phyloP scores from a whole-genome alignment of 1,284 basidiomycete genomes.

The Leccinum solheimii region DNA sequence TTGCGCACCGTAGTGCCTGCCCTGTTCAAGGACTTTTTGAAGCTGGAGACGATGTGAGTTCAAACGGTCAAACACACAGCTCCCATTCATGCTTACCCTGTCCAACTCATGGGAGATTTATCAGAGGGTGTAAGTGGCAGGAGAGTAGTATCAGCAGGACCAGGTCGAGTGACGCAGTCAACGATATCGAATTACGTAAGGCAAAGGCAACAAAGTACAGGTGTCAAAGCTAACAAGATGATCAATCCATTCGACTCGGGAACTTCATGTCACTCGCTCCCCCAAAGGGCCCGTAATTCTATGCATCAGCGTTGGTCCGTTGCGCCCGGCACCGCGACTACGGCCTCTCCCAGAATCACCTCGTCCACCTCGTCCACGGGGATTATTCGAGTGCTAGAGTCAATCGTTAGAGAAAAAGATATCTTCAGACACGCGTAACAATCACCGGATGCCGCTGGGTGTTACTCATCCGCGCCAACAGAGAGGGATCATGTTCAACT shows the following conservation, averaged over 20 bases:
- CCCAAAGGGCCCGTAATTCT: slow-evolving; percentile 22
- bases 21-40: slow-evolving; percentile 94
- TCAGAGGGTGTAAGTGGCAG: background rate
- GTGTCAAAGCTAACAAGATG: background rate
- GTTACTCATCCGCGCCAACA: slow-evolving; percentile 30
- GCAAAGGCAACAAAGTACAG: background rate
- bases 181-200: slow-evolving; percentile 23
- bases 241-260: background rate
- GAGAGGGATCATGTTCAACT: slow-evolving; percentile 17
- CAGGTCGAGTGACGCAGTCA: background rate
- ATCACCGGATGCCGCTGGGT: slow-evolving; percentile 25
- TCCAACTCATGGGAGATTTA: slow-evolving; percentile 45
- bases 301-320: slow-evolving; percentile 18
- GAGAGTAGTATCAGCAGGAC: background rate
- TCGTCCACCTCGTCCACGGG: slow-evolving; percentile 29
- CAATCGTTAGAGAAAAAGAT: slow-evolving; percentile 1
- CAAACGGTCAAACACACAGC: background rate
- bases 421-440: background rate
- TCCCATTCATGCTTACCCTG: slow-evolving; percentile 37
- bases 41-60: slow-evolving; percentile 46
- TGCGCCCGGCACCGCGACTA: slow-evolving; percentile 22
- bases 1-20: slow-evolving; percentile 80
- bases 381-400: slow-evolving; percentile 13
- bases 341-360: slow-evolving; percentile 26
- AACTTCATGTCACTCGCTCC: slow-evolving; percentile 22